Base-by-base conservation (phyloP, 345 rosid genomes). In the Acer saccharum region DNA sequence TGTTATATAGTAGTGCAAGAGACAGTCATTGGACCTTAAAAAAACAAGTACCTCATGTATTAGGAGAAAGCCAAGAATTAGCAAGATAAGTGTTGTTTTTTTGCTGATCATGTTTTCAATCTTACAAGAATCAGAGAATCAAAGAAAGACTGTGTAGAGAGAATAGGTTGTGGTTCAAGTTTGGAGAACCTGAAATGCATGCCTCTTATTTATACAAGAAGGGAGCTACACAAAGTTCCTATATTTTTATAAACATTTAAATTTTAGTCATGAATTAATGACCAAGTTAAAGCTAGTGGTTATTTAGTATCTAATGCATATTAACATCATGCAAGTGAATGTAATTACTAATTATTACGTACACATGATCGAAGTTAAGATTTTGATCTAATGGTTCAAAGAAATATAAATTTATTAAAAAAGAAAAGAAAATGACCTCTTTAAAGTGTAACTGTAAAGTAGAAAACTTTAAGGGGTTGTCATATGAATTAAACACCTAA, bases 31-130 rank as follows among this genome's bases (percentile, higher is more conserved):
- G 35, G 35, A 32, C 35, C 35, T 32, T 50, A 12, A 3, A 39
- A 55, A 25, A 76, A 63, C 5, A 60, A 41, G 0, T 63, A 79
- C 83, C 81, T 77, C 77, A 12, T 72, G 65, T 1, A 78, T 18
- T 18, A 81, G 11, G 69, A 69, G 23, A 67, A 72, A 41, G 65
- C 73, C 78, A 18, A 80, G 69, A 3, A 80, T 52, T 52, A 70
- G 54, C 23, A 77, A 11, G 18, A 79, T 2, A 65, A 83, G 57
- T 11, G 71, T 32, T 32, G 73, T 58, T 55, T 69, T 76, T 70
- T 63, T 6, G 60, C 46, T 63, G 27, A 65, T 16, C 74, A 65
- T 58, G 0, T 23, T 10, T 80, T 50, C 18, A 50, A 50, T 50
- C 55, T 50, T 50, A 50, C 3, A 50, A 50, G 16, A 14, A 50